Conservation (phyloP, 805 yeast genomes). For the Pichia rugopelliculosa region DNA sequence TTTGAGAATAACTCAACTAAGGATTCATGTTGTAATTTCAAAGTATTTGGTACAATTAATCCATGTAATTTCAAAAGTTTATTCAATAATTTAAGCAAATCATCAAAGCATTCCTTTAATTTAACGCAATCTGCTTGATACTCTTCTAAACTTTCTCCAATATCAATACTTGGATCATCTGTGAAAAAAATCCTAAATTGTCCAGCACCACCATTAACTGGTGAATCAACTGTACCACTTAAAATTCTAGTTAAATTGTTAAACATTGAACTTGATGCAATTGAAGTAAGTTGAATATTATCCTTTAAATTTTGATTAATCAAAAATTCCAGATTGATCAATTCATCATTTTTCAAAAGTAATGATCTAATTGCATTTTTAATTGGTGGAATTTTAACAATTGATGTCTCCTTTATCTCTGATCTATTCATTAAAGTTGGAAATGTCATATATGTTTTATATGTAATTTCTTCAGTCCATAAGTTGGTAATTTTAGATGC, state of each 20-base stretch:
- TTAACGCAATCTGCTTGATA: slow-evolving; percentile 19
- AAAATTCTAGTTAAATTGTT: slow-evolving; percentile 62
- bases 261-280: slow-evolving; percentile 35
- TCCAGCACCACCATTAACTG: slow-evolving; percentile 88
- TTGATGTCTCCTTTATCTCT: slow-evolving; percentile 46
- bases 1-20: slow-evolving; percentile 54
- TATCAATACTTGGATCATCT: slow-evolving; percentile 7
- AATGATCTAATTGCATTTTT: slow-evolving; percentile 72
- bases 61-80: slow-evolving; percentile 67
- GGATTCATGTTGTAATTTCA: slow-evolving; percentile 60
- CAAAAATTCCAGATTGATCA: slow-evolving; percentile 59
- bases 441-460: slow-evolving; percentile 67
- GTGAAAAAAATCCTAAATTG: slow-evolving; percentile 65
- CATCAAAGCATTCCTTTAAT: slow-evolving; percentile 51
- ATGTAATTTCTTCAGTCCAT: slow-evolving; percentile 86
- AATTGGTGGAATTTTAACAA: slow-evolving; percentile 66
- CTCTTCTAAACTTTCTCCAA: slow-evolving; percentile 18
- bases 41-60: slow-evolving; percentile 45
- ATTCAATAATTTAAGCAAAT: slow-evolving; percentile 56
- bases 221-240: slow-evolving; percentile 85
- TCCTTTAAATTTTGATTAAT: slow-evolving; percentile 36
- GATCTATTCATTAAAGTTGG: slow-evolving; percentile 85
- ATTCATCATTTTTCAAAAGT: slow-evolving; percentile 60
- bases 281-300: slow-evolving; percentile 22
- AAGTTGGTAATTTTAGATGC: slow-evolving; percentile 62